A percentile compares a stretch with the other conserved stretches of the same genome.
phyloP scores from a whole-genome alignment of 2,329 filamentous ascomycete genomes.

The Magnaporthiopsis poae region DNA sequence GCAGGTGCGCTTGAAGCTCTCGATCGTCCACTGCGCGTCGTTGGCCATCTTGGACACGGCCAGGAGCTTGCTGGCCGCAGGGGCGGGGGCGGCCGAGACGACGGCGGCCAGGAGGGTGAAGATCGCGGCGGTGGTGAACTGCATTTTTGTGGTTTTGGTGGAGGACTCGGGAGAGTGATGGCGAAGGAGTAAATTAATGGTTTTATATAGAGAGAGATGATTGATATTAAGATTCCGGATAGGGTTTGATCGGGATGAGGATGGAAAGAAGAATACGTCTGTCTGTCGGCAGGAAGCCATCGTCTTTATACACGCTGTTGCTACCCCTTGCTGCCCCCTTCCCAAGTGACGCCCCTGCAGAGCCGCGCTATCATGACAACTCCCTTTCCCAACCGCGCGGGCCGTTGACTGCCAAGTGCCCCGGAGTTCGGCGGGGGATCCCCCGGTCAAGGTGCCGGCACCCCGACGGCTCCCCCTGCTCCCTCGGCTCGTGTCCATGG shows the following conservation, averaged over 20 bases:
- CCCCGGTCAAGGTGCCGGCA: neutral
- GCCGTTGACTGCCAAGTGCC: neutral
- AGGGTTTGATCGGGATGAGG: neutral
- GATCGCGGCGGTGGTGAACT: slow-evolving; percentile 5
- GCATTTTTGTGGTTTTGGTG: slow-evolving; percentile 2
- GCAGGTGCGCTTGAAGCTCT: slow-evolving; percentile 6
- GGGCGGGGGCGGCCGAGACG: slow-evolving; percentile 4
- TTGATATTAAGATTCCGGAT: neutral
- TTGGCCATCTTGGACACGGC: slow-evolving; percentile 7
- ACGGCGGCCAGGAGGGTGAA: slow-evolving; percentile 7
- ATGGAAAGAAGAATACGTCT: neutral
- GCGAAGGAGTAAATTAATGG: neutral
- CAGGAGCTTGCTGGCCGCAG: too few species aligned
- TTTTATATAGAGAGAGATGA: neutral
- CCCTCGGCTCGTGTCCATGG: neutral
- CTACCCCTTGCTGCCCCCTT: neutral
- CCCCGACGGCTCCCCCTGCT: neutral
- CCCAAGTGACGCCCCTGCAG: neutral
- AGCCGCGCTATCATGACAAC: neutral
- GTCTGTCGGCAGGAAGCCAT: too few species aligned
- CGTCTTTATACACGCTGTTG: neutral
- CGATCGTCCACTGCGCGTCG: slow-evolving; percentile 6
- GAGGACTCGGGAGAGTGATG: neutral
- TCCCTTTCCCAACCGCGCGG: neutral
- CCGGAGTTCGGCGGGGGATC: too few species aligned